These are phyloP conservation scores for Fusarium newnesense DNA, from an alignment of 2,329 filamentous ascomycete species.

Conservation along the genomic window DNA sequence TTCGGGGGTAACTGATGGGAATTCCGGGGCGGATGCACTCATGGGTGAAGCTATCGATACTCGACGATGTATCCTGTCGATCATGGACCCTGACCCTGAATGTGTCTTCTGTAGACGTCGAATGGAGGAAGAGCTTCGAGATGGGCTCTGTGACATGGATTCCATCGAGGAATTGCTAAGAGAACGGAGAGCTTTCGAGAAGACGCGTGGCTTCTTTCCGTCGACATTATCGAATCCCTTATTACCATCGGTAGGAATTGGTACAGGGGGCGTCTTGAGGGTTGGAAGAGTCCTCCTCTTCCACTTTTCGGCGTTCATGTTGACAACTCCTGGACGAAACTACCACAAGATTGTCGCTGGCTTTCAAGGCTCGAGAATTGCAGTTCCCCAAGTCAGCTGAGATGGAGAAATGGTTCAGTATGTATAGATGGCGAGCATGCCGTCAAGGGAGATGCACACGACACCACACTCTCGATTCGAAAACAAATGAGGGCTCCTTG, in stretches of 20 bases:
- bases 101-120: constrained; percentile 53
- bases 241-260: constrained; percentile 31
- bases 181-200: constrained; percentile 53
- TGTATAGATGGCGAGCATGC: constrained; percentile 35
- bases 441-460: constrained; percentile 16
- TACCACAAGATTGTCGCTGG: background rate
- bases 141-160: constrained; percentile 48
- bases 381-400: constrained; percentile 9
- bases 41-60: constrained; percentile 52
- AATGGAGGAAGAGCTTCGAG: constrained; percentile 47
- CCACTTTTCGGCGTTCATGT: constrained; percentile 50
- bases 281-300: constrained; percentile 49
- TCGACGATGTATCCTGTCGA: constrained; percentile 54
- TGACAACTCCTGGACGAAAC: constrained; percentile 1
- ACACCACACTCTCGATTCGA: constrained; percentile 19
- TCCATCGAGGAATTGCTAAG: constrained; percentile 55
- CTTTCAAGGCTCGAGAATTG: constrained; percentile 6
- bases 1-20: constrained; percentile 45
- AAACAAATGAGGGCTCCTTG: constrained; percentile 25
- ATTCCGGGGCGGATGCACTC: constrained; percentile 46
- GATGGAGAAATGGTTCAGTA: constrained; percentile 14
- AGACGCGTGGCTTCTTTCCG: constrained; percentile 49
- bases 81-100: constrained; percentile 54
- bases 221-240: constrained; percentile 43
- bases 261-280: constrained; percentile 40